Evolutionary conservation across 2,329 filamentous ascomycete species (phyloP).

Genomic region (Graphilbum sp.): DNA sequence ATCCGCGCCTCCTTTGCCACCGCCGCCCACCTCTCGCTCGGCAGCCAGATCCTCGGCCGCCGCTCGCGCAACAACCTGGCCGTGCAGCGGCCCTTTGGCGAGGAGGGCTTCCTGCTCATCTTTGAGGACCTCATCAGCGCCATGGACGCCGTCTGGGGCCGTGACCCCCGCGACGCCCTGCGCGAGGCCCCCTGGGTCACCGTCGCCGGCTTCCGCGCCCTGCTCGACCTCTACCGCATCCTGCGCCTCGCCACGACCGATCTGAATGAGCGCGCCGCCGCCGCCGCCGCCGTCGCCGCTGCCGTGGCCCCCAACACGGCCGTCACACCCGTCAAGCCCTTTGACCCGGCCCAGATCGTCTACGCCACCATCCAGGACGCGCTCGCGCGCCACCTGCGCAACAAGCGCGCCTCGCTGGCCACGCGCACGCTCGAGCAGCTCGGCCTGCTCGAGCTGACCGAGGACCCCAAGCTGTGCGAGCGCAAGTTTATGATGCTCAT

Average conservation of each 20-base stretch:
- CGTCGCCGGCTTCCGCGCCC: constrained; percentile 3
- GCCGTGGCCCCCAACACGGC: not conserved
- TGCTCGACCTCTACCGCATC: constrained; percentile 3
- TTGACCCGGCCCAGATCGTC: constrained; percentile 1
- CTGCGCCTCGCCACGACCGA: constrained; percentile 3
- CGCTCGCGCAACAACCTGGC: constrained; percentile 1
- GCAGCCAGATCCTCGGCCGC: constrained; percentile 1
- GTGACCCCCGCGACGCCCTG: not conserved
- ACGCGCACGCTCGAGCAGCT: constrained; percentile 1
- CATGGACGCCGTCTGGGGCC: constrained; percentile 1
- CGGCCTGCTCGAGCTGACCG: constrained; percentile 3
- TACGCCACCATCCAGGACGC: constrained; percentile 1
- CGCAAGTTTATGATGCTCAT: constrained; percentile 5
- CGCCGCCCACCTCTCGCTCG: constrained; percentile 4
- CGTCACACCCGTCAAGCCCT: no score
- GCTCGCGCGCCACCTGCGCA: not conserved
- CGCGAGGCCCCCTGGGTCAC: constrained; percentile 1
- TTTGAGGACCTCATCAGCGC: constrained; percentile 2
- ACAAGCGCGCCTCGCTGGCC: not conserved
- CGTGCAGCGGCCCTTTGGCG: constrained; percentile 1
- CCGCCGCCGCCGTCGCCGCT: no score
- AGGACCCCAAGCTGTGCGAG: constrained; percentile 2
- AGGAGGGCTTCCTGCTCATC: constrained; percentile 3
- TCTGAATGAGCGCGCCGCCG: not conserved
- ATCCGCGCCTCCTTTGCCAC: constrained; percentile 4